phyloP scores from a whole-genome alignment of 164 flowering plant genomes.

The Berberis thunbergii region DNA sequence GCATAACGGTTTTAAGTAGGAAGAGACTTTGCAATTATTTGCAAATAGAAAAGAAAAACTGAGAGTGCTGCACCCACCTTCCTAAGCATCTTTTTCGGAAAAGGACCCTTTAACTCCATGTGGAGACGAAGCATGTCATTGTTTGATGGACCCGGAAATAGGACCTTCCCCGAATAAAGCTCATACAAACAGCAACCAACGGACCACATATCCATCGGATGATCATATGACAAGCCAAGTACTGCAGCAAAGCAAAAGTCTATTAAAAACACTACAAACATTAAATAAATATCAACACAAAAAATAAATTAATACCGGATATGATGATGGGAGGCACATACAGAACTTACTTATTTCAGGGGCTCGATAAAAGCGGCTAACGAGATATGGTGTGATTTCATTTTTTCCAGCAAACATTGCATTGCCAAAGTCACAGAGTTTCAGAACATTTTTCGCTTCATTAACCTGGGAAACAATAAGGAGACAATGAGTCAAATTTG shows the following conservation, averaged over 20 bases:
- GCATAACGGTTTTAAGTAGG: too few species aligned
- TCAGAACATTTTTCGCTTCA: slow-evolving; percentile 89
- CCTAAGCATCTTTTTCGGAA: slow-evolving; percentile 97
- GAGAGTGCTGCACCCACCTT: slow-evolving; percentile 35
- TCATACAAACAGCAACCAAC: slow-evolving; percentile 97
- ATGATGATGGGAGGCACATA: too few species aligned
- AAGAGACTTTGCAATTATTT: too few species aligned
- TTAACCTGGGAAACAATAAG: slow-evolving; percentile 55
- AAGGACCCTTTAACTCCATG: slow-evolving; percentile 94
- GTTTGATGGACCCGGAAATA: slow-evolving; percentile 90
- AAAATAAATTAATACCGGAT: too few species aligned
- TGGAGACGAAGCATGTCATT: slow-evolving; percentile 99
- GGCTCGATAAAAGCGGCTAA: slow-evolving; percentile 99
- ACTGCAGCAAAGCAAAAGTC: slow-evolving; percentile 41
- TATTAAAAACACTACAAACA: not conserved
- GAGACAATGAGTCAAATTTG: not conserved
- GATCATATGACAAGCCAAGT: slow-evolving; percentile 95
- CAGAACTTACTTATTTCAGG: slow-evolving; percentile 87
- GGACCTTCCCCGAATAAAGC: slow-evolving; percentile 88
- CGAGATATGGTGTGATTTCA: slow-evolving; percentile 96
- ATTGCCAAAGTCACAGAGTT: slow-evolving; percentile 98
- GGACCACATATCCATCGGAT: slow-evolving; percentile 99
- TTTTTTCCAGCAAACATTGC: slow-evolving; percentile 99
- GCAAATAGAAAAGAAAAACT: too few species aligned
- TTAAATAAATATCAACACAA: not conserved